Evolutionary conservation across 495 filamentous ascomycete species (phyloP).

Genomic region (Talaromyces stipitatus): DNA sequence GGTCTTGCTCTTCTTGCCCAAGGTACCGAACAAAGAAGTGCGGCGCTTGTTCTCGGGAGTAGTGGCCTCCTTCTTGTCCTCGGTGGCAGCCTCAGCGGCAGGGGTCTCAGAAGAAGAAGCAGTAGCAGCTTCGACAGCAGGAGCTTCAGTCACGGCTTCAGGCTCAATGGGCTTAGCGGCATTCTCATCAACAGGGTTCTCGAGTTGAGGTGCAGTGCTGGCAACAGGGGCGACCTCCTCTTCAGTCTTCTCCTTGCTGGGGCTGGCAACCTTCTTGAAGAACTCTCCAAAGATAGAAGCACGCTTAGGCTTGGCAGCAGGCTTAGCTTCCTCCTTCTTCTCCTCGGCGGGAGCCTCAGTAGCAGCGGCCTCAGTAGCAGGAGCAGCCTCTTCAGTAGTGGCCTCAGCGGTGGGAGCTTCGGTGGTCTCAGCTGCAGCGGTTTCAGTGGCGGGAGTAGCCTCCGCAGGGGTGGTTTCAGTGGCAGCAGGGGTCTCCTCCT

Average conservation of each 20-base stretch:
- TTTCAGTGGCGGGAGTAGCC: constrained; percentile 19
- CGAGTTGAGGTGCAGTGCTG: constrained; percentile 43
- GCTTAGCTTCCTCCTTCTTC: constrained; percentile 31
- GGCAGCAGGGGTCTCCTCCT: constrained; percentile 32
- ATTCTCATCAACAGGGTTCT: constrained; percentile 41
- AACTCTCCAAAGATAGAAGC: constrained; percentile 43
- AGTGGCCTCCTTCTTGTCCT: constrained; percentile 9
- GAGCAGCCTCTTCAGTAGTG: constrained; percentile 17
- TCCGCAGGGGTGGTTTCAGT: constrained; percentile 20
- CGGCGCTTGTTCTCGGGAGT: constrained; percentile 38
- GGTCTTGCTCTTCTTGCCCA: constrained; percentile 50
- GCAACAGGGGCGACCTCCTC: constrained; percentile 42
- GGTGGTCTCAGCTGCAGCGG: constrained; percentile 21
- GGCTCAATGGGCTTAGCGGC: constrained; percentile 35
- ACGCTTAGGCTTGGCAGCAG: constrained; percentile 40
- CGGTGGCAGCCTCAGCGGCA: constrained; percentile 19
- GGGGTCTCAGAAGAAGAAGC: constrained; percentile 15
- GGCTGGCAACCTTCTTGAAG: constrained; percentile 49
- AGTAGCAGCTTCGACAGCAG: constrained; percentile 27
- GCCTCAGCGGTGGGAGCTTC: constrained; percentile 22
- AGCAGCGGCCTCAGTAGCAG: constrained; percentile 13
- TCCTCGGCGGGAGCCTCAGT: constrained; percentile 17
- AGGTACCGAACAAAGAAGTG: constrained; percentile 47
- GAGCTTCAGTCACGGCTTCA: constrained; percentile 30
- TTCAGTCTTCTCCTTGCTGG: constrained; percentile 44